These are phyloP conservation scores for Yamadazyma phyllophila DNA, from an alignment of 805 yeast genomes.

Conservation along the genomic window DNA sequence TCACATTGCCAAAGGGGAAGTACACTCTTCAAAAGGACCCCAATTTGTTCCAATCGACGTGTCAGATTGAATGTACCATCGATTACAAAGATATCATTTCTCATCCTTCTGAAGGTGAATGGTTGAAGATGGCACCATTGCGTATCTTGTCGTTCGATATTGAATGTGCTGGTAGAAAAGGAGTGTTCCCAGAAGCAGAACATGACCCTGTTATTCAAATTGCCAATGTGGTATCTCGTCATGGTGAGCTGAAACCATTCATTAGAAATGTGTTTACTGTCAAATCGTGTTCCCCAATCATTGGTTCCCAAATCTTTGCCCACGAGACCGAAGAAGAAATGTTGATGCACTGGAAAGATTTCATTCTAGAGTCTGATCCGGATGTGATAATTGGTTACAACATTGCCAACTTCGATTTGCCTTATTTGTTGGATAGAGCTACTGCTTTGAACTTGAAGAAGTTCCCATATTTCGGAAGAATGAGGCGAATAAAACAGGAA, in stretches of 20 bases:
- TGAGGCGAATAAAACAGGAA: slow-evolving; percentile 66
- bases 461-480: slow-evolving; percentile 88
- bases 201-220: slow-evolving; percentile 94
- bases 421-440: slow-evolving; percentile 88
- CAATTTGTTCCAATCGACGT: slow-evolving; percentile 55
- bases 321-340: slow-evolving; percentile 74
- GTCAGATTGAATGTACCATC: slow-evolving; percentile 81
- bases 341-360: slow-evolving; percentile 84
- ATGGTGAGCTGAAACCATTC: slow-evolving; percentile 85
- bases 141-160: slow-evolving; percentile 94
- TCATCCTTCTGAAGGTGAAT: slow-evolving; percentile 89
- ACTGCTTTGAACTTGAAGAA: slow-evolving; percentile 57
- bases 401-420: slow-evolving; percentile 91
- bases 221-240: slow-evolving; percentile 86
- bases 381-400: slow-evolving; percentile 97
- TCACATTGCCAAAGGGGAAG: slow-evolving; percentile 76
- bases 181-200: slow-evolving; percentile 93
- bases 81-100: slow-evolving; percentile 67
- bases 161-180: slow-evolving; percentile 97
- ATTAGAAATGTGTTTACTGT: slow-evolving; percentile 94
- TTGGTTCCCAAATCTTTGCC: slow-evolving; percentile 86
- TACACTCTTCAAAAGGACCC: slow-evolving; percentile 48
- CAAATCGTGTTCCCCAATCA: slow-evolving; percentile 85
- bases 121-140: slow-evolving; percentile 90
- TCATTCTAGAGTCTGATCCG: slow-evolving; percentile 81